Percentiles rank a stretch among this genome's conserved stretches.
Conservation (phyloP, 495 filamentous ascomycete genomes). For the Gamarada debralockiae region DNA sequence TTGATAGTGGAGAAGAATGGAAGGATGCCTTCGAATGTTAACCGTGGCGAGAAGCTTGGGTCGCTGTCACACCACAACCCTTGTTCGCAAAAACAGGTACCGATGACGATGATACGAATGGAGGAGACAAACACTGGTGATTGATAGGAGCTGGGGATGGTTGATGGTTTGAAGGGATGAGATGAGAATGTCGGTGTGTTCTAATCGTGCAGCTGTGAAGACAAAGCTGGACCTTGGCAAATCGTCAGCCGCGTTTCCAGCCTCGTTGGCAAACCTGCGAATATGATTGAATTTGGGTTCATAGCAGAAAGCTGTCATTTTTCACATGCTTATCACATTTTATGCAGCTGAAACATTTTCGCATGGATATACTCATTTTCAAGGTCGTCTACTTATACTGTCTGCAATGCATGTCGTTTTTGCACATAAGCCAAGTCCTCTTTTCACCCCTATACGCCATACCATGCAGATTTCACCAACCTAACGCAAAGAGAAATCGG, state of each 20-base stretch:
- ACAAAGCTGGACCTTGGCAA: not conserved
- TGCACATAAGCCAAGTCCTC: not conserved
- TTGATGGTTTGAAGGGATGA: not conserved
- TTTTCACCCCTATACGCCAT: conserved; percentile 14
- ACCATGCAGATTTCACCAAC: conserved; percentile 16
- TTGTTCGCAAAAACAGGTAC: not conserved
- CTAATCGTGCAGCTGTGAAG: not conserved
- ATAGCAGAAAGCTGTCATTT: not conserved
- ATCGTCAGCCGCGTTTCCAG: conserved; percentile 4
- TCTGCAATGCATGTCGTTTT: not conserved
- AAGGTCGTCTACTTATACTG: not conserved
- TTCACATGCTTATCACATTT: no score
- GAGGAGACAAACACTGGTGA: not conserved
- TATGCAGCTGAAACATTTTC: not conserved
- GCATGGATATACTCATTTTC: not conserved
- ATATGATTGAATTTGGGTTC: not conserved
- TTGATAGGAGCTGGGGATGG: not conserved
- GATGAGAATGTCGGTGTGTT: not conserved
- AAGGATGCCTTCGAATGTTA: not conserved
- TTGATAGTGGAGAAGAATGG: not conserved
- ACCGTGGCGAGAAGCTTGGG: not conserved
- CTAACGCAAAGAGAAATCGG: conserved; percentile 10
- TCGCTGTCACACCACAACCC: not conserved
- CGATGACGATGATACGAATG: not conserved
- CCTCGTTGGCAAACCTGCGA: not conserved